Evolutionary conservation across 2,329 filamentous ascomycete species (phyloP).

Genomic region (Sclerotinia glacialis): DNA sequence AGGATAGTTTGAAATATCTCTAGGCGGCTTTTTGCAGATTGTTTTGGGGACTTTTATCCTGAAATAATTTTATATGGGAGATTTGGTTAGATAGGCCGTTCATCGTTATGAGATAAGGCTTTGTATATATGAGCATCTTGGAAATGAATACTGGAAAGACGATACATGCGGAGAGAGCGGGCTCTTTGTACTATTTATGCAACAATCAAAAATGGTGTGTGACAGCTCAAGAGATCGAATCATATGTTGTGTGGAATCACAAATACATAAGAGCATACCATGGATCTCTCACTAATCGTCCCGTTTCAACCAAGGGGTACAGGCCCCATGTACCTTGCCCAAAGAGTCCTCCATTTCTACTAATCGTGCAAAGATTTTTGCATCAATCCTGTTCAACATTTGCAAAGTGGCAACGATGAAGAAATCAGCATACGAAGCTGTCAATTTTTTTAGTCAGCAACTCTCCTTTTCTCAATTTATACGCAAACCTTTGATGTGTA

Average conservation of each 20-base stretch:
- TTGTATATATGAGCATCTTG: neutral
- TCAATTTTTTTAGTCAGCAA: conserved; percentile 3
- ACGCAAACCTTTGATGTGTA: neutral
- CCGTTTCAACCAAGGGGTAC: conserved; percentile 31
- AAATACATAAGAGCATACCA: neutral
- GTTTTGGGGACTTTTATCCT: neutral
- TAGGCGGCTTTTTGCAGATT: neutral
- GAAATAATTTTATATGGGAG: no score
- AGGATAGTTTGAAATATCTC: no score
- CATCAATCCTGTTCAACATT: conserved; percentile 43
- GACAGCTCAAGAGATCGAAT: neutral
- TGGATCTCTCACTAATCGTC: conserved; percentile 28
- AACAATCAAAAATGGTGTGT: neutral
- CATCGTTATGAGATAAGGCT: neutral
- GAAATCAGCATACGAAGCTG: conserved; percentile 56
- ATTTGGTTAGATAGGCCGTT: neutral
- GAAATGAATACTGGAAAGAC: neutral
- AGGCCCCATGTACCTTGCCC: conserved; percentile 28
- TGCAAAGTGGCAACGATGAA: conserved; percentile 51
- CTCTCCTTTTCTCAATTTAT: neutral
- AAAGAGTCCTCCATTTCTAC: conserved; percentile 38
- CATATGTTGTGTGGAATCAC: neutral
- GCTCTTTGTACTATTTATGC: neutral
- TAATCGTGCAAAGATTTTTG: conserved; percentile 43
- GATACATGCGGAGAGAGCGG: neutral